Percentiles rank a stretch among this genome's conserved stretches.
These are phyloP conservation scores for Zopfochytrium polystomum DNA, from an alignment of 371 early-diverging fungal genomes.

Conservation along the genomic window DNA sequence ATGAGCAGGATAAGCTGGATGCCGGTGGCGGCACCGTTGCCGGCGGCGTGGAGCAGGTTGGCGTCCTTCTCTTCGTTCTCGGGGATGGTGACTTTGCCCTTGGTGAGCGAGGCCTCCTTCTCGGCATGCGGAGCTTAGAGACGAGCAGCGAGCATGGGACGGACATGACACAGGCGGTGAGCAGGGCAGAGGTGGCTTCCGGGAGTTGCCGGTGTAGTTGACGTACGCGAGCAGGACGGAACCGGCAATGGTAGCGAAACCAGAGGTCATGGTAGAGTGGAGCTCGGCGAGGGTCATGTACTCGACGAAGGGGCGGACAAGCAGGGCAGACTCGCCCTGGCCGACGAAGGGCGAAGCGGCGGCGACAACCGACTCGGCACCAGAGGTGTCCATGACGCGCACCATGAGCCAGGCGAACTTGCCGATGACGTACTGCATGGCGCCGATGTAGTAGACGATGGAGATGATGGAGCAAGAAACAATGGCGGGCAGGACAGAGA, in stretches of 20 bases:
- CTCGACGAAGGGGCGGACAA: slow-evolving; percentile 78
- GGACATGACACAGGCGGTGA: slow-evolving; percentile 88
- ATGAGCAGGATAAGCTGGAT: slow-evolving; percentile 74
- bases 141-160: slow-evolving; percentile 83
- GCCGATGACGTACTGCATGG: slow-evolving; percentile 76
- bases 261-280: slow-evolving; percentile 87
- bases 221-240: slow-evolving; percentile 67
- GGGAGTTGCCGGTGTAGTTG: slow-evolving; percentile 28
- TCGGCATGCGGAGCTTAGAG: slow-evolving; percentile 84
- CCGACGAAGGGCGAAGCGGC: slow-evolving; percentile 74
- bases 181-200: slow-evolving; percentile 23
- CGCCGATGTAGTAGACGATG: slow-evolving; percentile 79
- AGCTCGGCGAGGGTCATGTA: slow-evolving; percentile 84
- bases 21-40: slow-evolving; percentile 83
- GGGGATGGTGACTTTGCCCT: slow-evolving; percentile 59
- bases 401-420: slow-evolving; percentile 69
- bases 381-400: slow-evolving; percentile 71
- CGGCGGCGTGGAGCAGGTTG: slow-evolving; percentile 80
- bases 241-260: slow-evolving; percentile 85
- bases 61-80: slow-evolving; percentile 61
- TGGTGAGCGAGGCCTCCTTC: slow-evolving; percentile 72
- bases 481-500: slow-evolving; percentile 75
- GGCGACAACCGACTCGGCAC: slow-evolving; percentile 85
- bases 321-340: slow-evolving; percentile 78
- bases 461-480: slow-evolving; percentile 84